Conservation (phyloP, 495 filamentous ascomycete species). For the Lineolata rhizophorae region DNA sequence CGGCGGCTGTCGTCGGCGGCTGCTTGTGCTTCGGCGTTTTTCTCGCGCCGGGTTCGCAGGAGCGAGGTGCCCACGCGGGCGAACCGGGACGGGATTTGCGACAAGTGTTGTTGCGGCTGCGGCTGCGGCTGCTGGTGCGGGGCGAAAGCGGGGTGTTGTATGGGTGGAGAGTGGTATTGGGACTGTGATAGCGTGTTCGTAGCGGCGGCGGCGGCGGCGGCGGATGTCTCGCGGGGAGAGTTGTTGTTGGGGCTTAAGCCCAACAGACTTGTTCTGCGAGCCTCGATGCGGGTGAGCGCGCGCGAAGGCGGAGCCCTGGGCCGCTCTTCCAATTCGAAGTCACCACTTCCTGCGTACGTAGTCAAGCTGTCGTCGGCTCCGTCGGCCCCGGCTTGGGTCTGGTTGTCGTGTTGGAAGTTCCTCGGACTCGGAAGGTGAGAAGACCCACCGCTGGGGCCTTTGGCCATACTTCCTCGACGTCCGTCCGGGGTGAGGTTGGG, state of each 20-base stretch:
- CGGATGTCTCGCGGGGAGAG: conserved; percentile 7
- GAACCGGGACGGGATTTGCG: conserved; percentile 5
- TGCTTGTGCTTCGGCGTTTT: conserved; percentile 17
- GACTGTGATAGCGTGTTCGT: conserved; percentile 5
- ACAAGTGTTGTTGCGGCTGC: neutral
- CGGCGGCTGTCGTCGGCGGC: conserved; percentile 24
- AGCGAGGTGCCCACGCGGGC: conserved; percentile 9
- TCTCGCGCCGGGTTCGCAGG: conserved; percentile 6
- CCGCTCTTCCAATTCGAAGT: too few relatives aligned
- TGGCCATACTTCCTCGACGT: too few relatives aligned
- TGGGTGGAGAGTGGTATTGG: neutral
- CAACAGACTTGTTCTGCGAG: conserved; percentile 41
- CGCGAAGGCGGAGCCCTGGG: conserved; percentile 21
- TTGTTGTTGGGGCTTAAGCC: conserved; percentile 18
- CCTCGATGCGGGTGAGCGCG: conserved; percentile 47
- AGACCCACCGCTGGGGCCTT: too few relatives aligned
- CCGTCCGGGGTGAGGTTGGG: too few relatives aligned
- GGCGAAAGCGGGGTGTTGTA: neutral
- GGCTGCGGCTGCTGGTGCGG: neutral
- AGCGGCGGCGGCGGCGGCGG: conserved; percentile 2
- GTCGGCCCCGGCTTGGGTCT: too few relatives aligned
- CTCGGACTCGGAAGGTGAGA: too few relatives aligned
- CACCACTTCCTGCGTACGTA: too few relatives aligned
- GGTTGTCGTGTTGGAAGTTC: too few relatives aligned
- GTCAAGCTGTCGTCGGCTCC: too few relatives aligned